Evolutionary conservation across 495 filamentous ascomycete species (phyloP).

Genomic region (Aspergillus haitiensis): DNA sequence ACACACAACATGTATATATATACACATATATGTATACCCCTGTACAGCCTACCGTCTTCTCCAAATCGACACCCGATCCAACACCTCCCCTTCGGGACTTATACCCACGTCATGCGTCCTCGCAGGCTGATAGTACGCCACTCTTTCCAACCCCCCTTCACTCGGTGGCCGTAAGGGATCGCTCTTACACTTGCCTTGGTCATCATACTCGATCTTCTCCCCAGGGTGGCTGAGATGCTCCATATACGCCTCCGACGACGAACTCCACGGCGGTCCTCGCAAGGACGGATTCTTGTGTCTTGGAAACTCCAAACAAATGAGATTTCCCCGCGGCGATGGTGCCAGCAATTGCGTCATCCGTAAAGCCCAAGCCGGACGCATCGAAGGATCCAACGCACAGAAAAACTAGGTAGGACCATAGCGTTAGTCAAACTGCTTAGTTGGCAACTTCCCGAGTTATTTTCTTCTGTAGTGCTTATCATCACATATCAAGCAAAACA

Average conservation of each 20-base stretch:
- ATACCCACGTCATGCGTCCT: constrained; percentile 58
- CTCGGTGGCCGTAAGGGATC: constrained; percentile 8
- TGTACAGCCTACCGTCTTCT: constrained; percentile 26
- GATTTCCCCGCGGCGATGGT: constrained; percentile 42
- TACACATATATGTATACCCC: not conserved
- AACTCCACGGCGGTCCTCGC: constrained; percentile 15
- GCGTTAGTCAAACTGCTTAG: not conserved
- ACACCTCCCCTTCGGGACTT: constrained; percentile 36
- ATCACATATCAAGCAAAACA: not conserved
- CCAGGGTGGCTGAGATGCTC: constrained; percentile 54
- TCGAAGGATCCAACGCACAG: constrained; percentile 59
- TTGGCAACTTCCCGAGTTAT: not conserved
- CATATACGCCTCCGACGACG: constrained; percentile 31
- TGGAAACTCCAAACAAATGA: constrained; percentile 59
- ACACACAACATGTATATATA: not conserved
- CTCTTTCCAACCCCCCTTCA: constrained; percentile 41
- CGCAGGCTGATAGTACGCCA: constrained; percentile 59
- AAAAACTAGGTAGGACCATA: constrained; percentile 55
- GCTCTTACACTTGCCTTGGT: constrained; percentile 29
- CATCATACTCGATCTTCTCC: constrained; percentile 36
- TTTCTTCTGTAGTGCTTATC: not conserved
- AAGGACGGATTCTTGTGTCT: constrained; percentile 14
- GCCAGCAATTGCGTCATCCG: constrained; percentile 59
- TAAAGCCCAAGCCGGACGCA: constrained; percentile 61
- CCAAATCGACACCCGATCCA: constrained; percentile 43